These are phyloP conservation scores for Backusella morwellensis DNA, from an alignment of 192 early-diverging fungal species.

Conservation along the genomic window DNA sequence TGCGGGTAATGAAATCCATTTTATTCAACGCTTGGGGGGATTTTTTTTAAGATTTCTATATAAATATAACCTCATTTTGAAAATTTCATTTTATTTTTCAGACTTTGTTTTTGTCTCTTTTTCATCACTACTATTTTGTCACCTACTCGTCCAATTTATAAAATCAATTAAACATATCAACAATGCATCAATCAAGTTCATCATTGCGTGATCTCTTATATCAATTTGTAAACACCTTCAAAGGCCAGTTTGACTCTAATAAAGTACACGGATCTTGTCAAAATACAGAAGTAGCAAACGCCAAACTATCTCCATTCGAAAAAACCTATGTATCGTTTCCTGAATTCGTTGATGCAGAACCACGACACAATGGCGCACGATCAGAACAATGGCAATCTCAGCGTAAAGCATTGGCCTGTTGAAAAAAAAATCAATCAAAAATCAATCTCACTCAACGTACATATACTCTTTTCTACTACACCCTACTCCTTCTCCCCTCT, in stretches of 20 bases:
- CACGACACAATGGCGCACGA: background rate
- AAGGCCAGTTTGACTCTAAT: conserved; percentile 1
- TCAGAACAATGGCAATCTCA: conserved; percentile 9
- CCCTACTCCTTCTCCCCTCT: background rate
- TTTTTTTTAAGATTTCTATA: conserved; percentile 4
- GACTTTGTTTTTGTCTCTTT: background rate
- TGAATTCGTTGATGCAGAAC: conserved; percentile 12
- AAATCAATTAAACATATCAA: background rate
- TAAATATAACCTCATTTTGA: conserved; percentile 1
- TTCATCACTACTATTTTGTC: background rate
- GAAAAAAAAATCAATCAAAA: background rate
- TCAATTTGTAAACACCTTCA: conserved; percentile 11
- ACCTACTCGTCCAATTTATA: background rate
- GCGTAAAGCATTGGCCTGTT: background rate
- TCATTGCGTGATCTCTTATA: background rate
- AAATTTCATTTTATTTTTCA: background rate
- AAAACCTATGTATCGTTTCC: conserved; percentile 30
- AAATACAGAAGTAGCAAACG: conserved; percentile 5
- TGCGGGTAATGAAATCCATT: background rate
- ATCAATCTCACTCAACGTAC: background rate
- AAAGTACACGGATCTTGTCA: background rate
- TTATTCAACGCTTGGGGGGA: background rate
- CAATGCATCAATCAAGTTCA: conserved; percentile 1
- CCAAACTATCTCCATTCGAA: conserved; percentile 20
- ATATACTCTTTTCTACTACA: background rate